These are phyloP conservation scores for Erucastrum elatum DNA, from an alignment of 345 rosid genomes.

Conservation along the genomic window DNA sequence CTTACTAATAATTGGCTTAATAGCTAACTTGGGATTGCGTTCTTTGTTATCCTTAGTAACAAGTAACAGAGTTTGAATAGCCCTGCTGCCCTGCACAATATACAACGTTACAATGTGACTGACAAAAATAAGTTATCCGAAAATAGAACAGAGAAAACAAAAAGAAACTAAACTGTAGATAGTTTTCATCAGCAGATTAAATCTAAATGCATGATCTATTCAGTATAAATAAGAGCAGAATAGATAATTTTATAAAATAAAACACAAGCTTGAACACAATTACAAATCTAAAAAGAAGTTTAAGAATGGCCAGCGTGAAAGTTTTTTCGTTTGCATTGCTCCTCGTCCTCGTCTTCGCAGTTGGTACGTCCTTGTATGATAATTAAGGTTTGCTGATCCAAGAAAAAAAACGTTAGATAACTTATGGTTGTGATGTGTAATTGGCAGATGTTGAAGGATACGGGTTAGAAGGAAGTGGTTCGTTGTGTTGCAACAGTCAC, in stretches of 20 bases:
- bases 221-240: conserved; percentile 3
- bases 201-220: background rate
- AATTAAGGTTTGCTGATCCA: background rate
- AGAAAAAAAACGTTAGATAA: background rate
- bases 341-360: conserved; percentile 2
- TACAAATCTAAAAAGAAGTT: background rate
- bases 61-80: background rate
- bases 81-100: background rate
- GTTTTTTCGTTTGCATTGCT: conserved; percentile 19
- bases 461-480: background rate
- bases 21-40: background rate
- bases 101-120: background rate
- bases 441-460: background rate
- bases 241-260: background rate
- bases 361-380: conserved; percentile 1
- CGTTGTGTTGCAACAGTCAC: conserved; percentile 29
- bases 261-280: background rate
- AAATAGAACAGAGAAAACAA: background rate
- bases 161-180: background rate
- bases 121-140: background rate
- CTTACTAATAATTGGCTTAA: background rate
- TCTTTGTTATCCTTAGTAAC: conserved; percentile 3
- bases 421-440: background rate
- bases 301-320: conserved; percentile 10
- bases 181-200: background rate